Evolutionary conservation across 2,329 filamentous ascomycete genomes (phyloP).

Genomic region (Fusarium fujikuroi): DNA sequence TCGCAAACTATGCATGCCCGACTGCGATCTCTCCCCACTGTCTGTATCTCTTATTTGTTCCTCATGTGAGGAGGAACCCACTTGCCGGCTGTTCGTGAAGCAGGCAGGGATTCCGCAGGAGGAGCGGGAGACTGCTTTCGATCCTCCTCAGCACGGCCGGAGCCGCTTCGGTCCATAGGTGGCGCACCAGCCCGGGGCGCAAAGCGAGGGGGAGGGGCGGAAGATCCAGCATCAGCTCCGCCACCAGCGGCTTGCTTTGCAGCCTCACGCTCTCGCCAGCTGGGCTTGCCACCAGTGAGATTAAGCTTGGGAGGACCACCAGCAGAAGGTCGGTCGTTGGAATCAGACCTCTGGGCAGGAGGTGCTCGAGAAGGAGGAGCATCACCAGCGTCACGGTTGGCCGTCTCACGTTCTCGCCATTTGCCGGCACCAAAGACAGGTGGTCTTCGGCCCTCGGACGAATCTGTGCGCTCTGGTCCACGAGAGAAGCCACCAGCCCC

Average conservation of each 20-base stretch:
- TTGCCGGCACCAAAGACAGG: conserved; percentile 51
- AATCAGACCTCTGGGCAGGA: conserved; percentile 58
- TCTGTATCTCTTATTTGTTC: conserved; percentile 46
- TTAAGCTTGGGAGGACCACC: conserved; percentile 69
- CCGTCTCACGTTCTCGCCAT: conserved; percentile 56
- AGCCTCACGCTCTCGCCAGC: conserved; percentile 80
- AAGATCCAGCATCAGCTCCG: conserved; percentile 50
- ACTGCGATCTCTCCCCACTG: conserved; percentile 30
- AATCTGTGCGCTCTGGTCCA: conserved; percentile 45
- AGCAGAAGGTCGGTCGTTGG: conserved; percentile 55
- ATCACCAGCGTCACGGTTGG: conserved; percentile 38
- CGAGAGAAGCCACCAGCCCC: conserved; percentile 42
- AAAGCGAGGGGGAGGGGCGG: conserved; percentile 53
- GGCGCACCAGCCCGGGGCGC: conserved; percentile 53
- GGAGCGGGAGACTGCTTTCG: conserved; percentile 55
- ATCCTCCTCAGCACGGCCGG: conserved; percentile 53
- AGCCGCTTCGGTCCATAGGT: conserved; percentile 57
- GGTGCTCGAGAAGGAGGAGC: conserved; percentile 48
- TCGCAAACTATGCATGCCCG: conserved; percentile 42
- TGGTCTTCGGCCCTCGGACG: conserved; percentile 48
- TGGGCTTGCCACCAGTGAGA: conserved; percentile 68
- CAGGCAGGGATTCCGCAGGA: conserved; percentile 60
- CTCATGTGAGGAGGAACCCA: conserved; percentile 65
- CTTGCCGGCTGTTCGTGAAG: conserved; percentile 66
- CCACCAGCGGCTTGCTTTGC: conserved; percentile 54